phyloP scores from a whole-genome alignment of 306 rosid species.

The Heteromeles arbutifolia region DNA sequence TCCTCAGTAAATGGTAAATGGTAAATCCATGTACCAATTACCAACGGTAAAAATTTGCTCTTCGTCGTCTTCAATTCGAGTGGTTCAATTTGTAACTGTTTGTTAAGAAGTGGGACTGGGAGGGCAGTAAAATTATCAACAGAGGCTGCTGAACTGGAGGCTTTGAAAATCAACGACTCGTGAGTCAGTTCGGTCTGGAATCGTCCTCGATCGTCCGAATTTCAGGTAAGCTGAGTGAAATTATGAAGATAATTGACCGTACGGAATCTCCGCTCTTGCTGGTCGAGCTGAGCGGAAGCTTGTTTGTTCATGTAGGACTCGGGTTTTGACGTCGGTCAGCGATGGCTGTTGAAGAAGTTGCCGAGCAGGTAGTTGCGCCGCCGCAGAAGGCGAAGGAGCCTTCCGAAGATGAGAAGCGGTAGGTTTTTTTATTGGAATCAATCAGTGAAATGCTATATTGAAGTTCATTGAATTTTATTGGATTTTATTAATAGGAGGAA shows the following conservation, averaged over 20 bases:
- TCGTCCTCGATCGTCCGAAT: background rate
- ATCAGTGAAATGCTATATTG: background rate
- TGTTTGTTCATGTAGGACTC: background rate
- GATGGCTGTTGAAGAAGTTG: conserved; percentile 47
- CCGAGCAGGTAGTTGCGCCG: conserved; percentile 35
- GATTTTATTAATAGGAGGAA: conserved; percentile 45
- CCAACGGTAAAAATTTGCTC: background rate
- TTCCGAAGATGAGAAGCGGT: conserved; percentile 85
- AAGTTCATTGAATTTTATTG: conserved; percentile 1
- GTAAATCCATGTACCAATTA: background rate
- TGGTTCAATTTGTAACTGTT: background rate
- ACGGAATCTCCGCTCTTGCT: background rate
- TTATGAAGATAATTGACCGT: background rate
- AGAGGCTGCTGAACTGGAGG: background rate
- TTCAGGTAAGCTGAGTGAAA: background rate
- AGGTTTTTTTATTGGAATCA: background rate
- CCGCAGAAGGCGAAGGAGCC: conserved; percentile 53
- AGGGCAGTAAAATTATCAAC: background rate
- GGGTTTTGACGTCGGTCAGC: conserved; percentile 6
- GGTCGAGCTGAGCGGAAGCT: background rate
- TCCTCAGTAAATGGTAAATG: background rate
- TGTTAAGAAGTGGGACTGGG: background rate
- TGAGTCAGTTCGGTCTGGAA: background rate
- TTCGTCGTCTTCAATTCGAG: background rate
- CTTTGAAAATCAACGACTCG: conserved; percentile 8